Evolutionary conservation across 805 yeast genomes (phyloP).

Genomic region (Monosporozyma yasuniensis): DNA sequence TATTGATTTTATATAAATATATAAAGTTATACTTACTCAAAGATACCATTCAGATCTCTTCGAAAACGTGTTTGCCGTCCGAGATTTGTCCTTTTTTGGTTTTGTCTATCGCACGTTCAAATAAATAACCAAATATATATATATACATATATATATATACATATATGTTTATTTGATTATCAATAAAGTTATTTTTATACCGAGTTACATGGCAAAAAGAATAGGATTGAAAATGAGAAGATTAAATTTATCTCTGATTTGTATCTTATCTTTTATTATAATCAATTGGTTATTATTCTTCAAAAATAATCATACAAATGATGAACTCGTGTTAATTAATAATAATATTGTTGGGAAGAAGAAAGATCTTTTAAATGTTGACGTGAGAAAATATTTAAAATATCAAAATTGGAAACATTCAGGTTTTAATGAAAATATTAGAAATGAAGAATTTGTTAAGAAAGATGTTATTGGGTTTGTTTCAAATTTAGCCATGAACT

Average conservation of each 20-base stretch:
- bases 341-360: background rate
- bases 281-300: background rate
- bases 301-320: background rate
- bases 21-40: too few species aligned
- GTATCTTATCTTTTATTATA: background rate
- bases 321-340: background rate
- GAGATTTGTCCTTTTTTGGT: too few species aligned
- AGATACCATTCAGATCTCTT: too few species aligned
- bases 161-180: too few species aligned
- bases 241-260: background rate
- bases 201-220: background rate
- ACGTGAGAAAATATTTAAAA: constrained; percentile 5
- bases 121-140: too few species aligned
- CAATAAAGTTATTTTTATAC: too few species aligned
- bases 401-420: constrained; percentile 1
- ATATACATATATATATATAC: too few species aligned
- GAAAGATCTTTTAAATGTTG: constrained; percentile 4
- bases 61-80: too few species aligned
- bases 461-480: constrained; percentile 5
- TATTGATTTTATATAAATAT: too few species aligned
- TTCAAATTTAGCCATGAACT: constrained; percentile 4
- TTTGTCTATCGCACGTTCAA: too few species aligned
- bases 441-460: constrained; percentile 1
- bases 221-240: background rate
- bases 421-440: constrained; percentile 3